phyloP scores from a whole-genome alignment of 2,329 filamentous ascomycete genomes.

The Xenosphaeropsis pyriputrescens region DNA sequence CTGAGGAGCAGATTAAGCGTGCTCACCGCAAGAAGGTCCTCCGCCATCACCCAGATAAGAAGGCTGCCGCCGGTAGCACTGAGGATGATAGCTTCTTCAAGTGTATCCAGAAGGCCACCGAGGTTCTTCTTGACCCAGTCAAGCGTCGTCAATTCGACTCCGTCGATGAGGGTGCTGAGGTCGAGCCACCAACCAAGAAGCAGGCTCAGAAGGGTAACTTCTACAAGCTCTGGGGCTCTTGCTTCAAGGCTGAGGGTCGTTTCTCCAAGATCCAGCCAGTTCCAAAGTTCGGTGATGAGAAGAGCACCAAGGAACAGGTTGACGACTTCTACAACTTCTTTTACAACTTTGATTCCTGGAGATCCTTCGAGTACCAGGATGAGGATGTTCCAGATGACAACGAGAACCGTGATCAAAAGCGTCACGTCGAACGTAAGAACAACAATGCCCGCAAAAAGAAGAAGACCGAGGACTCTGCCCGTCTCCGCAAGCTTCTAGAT shows the following conservation, averaged over 20 bases:
- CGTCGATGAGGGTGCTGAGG: slow-evolving; percentile 84
- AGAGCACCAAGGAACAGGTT: slow-evolving; percentile 77
- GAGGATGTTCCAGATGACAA: slow-evolving; percentile 98
- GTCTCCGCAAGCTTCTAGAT: slow-evolving; percentile 80
- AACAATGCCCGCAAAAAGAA: slow-evolving; percentile 96
- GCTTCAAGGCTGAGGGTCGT: slow-evolving; percentile 83
- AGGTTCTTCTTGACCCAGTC: slow-evolving; percentile 80
- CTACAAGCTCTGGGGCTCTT: slow-evolving; percentile 85
- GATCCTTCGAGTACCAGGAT: slow-evolving; percentile 94
- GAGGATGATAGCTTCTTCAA: slow-evolving; percentile 99
- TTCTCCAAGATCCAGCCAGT: slow-evolving; percentile 90
- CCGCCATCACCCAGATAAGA: slow-evolving; percentile 98
- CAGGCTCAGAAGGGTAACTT: slow-evolving; percentile 73
- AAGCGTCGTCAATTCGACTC: slow-evolving; percentile 94
- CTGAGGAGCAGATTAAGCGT: slow-evolving; percentile 96
- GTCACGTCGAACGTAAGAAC: slow-evolving; percentile 97
- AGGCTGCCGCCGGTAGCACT: slow-evolving; percentile 71
- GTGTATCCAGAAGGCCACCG: slow-evolving; percentile 97
- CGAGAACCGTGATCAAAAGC: slow-evolving; percentile 97
- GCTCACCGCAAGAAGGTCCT: slow-evolving; percentile 99
- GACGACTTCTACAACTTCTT: slow-evolving; percentile 99
- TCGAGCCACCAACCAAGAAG: slow-evolving; percentile 89
- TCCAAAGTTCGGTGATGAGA: slow-evolving; percentile 70
- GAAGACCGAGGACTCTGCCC: slow-evolving; percentile 94
- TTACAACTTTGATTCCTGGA: slow-evolving; percentile 99